A percentile compares a stretch with the other conserved stretches of the same genome.
Evolutionary conservation across 2,329 filamentous ascomycete genomes (phyloP).

Genomic region (Aspergillus clavatus): DNA sequence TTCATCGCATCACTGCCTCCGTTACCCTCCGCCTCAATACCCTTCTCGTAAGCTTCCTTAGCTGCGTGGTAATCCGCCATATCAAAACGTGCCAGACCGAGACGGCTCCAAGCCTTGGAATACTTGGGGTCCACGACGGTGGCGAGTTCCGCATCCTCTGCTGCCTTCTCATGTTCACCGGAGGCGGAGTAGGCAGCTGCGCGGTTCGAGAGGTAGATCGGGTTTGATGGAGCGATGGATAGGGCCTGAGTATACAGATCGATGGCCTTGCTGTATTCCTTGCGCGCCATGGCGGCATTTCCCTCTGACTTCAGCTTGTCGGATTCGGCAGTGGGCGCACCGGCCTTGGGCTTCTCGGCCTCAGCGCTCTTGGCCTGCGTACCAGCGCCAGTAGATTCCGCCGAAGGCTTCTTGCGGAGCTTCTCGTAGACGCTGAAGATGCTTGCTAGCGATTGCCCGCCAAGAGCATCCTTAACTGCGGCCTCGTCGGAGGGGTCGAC

Average conservation of each 20-base stretch:
- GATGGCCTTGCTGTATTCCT: conserved; percentile 80
- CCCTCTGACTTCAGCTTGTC: conserved; percentile 85
- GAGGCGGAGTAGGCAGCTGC: conserved; percentile 86
- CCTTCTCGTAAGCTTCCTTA: conserved; percentile 90
- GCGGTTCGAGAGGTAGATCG: conserved; percentile 96
- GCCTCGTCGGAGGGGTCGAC: conserved; percentile 75
- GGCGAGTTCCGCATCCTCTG: conserved; percentile 83
- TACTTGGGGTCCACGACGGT: conserved; percentile 84
- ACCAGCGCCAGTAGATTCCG: conserved; percentile 42
- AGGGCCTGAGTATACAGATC: conserved; percentile 85
- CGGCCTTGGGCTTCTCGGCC: conserved; percentile 33
- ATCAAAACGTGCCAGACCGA: conserved; percentile 87
- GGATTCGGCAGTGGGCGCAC: conserved; percentile 59
- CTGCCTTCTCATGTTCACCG: conserved; percentile 77
- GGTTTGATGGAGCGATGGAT: conserved; percentile 73
- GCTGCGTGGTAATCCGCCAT: conserved; percentile 84
- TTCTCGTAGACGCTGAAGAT: conserved; percentile 98
- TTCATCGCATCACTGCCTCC: conserved; percentile 97
- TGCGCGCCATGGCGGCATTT: conserved; percentile 91
- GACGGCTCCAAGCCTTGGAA: conserved; percentile 93
- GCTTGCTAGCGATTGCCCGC: conserved; percentile 78
- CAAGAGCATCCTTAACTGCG: conserved; percentile 71
- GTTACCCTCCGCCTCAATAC: conserved; percentile 89
- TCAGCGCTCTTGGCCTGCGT: conserved; percentile 39
- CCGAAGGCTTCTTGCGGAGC: conserved; percentile 63